These are phyloP conservation scores for Carex cristatella DNA, from an alignment of 176 grass and related monocot genomes.

Conservation along the genomic window DNA sequence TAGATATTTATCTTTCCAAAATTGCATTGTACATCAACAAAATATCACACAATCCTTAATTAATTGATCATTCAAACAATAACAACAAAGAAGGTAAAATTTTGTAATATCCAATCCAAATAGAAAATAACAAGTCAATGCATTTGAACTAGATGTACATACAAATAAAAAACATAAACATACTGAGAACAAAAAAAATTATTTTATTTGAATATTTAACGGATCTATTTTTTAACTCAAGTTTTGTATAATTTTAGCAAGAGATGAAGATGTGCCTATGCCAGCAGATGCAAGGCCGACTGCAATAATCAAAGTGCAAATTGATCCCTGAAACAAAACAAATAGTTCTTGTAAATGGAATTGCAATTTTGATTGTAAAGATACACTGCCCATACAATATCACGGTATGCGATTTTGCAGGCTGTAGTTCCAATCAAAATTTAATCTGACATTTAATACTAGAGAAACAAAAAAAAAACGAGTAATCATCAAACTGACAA, in stretches of 20 bases:
- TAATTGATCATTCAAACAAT: slow-evolving; percentile 12
- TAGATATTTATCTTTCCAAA: too few relatives aligned
- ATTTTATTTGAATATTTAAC: not conserved
- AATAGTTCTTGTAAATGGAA: not conserved
- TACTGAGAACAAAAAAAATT: slow-evolving; percentile 11
- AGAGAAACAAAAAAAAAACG: not conserved
- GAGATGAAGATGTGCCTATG: slow-evolving; percentile 24
- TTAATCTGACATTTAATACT: not conserved
- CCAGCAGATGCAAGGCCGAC: not conserved
- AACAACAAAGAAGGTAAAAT: not conserved
- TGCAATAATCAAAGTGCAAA: slow-evolving; percentile 8
- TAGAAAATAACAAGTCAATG: not conserved
- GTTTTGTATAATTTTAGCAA: slow-evolving; percentile 11
- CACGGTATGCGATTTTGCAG: not conserved
- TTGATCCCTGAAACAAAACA: not conserved
- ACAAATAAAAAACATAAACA: not conserved
- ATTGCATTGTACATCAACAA: slow-evolving; percentile 4
- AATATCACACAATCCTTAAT: not conserved
- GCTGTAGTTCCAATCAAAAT: not conserved
- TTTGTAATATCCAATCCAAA: not conserved
- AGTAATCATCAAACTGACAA: not conserved
- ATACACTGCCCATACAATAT: not conserved
- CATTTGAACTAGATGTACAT: not conserved
- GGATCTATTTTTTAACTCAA: not conserved
- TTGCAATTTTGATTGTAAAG: not conserved